These are phyloP conservation scores for Penicillium canescens DNA, from an alignment of 495 filamentous ascomycete genomes.

Conservation along the genomic window DNA sequence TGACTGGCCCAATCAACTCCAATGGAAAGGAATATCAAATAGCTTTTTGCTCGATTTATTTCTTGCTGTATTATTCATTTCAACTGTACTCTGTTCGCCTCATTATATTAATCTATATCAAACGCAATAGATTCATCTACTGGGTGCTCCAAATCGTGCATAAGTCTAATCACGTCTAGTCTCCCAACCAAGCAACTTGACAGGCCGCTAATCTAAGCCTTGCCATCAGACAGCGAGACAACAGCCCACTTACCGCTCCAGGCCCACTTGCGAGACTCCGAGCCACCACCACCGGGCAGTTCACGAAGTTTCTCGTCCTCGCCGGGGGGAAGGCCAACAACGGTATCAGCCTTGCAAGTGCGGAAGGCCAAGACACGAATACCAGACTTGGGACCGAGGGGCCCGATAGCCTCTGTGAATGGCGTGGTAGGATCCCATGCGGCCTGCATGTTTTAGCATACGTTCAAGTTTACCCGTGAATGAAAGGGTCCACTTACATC, in stretches of 20 bases:
- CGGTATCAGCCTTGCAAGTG: slow-evolving; percentile 94
- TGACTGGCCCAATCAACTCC: too few species aligned
- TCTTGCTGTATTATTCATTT: too few species aligned
- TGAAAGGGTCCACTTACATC: slow-evolving; percentile 62
- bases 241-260: slow-evolving; percentile 98
- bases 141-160: too few species aligned
- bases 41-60: too few species aligned
- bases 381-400: slow-evolving; percentile 76
- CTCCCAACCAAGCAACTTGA: too few species aligned
- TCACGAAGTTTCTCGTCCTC: slow-evolving; percentile 75
- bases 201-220: slow-evolving; percentile 33
- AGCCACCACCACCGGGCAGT: slow-evolving; percentile 65
- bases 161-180: too few species aligned
- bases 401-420: slow-evolving; percentile 84
- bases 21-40: too few species aligned
- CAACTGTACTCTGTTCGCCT: too few species aligned
- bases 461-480: background rate
- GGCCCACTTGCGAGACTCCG: slow-evolving; percentile 83
- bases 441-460: slow-evolving; percentile 48
- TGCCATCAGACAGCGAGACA: slow-evolving; percentile 81
- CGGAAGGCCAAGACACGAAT: slow-evolving; percentile 81
- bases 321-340: slow-evolving; percentile 82
- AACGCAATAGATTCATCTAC: too few species aligned
- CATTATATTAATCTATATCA: too few species aligned
- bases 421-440: slow-evolving; percentile 86